Conservation (phyloP, 2,329 filamentous ascomycete genomes). For the Colletotrichum eremochloae region DNA sequence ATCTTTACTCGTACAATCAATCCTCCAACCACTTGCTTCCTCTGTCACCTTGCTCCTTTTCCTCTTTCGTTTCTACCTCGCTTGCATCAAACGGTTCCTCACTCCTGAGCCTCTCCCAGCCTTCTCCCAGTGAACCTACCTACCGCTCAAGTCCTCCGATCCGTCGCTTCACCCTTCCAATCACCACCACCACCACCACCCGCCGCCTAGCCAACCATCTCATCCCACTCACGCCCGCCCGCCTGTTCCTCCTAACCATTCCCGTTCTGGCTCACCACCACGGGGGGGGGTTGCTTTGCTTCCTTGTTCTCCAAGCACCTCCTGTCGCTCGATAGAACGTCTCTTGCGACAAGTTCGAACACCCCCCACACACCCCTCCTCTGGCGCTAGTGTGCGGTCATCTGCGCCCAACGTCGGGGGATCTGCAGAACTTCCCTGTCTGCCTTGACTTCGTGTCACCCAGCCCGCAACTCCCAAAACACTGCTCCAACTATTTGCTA, state of each 20-base stretch:
- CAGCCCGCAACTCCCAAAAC: conserved; percentile 2
- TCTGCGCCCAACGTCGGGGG: conserved; percentile 26
- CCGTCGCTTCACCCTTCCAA: conserved; percentile 37
- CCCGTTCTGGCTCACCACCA: conserved; percentile 16
- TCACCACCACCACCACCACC: conserved; percentile 14
- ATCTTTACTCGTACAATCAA: background rate
- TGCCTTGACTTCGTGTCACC: conserved; percentile 8
- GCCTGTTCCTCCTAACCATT: conserved; percentile 36
- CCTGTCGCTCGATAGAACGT: background rate
- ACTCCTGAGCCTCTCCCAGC: background rate
- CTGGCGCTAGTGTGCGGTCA: conserved; percentile 24
- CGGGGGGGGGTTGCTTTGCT: conserved; percentile 12
- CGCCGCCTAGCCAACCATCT: conserved; percentile 27
- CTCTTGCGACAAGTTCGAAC: conserved; percentile 19
- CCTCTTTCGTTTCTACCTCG: background rate
- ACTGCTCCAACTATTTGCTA: conserved; percentile 8
- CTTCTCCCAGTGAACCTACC: background rate
- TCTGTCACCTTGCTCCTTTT: background rate
- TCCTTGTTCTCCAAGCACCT: conserved; percentile 2
- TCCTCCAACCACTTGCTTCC: background rate
- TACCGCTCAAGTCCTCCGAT: conserved; percentile 14
- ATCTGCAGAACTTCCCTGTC: conserved; percentile 34
- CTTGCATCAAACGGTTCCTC: background rate
- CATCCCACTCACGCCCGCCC: conserved; percentile 30
- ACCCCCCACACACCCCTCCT: background rate